A percentile compares a stretch with the other conserved stretches of the same genome.
These are phyloP conservation scores for Calonectria ilicicola DNA, from an alignment of 2,329 filamentous ascomycete genomes.

Conservation along the genomic window DNA sequence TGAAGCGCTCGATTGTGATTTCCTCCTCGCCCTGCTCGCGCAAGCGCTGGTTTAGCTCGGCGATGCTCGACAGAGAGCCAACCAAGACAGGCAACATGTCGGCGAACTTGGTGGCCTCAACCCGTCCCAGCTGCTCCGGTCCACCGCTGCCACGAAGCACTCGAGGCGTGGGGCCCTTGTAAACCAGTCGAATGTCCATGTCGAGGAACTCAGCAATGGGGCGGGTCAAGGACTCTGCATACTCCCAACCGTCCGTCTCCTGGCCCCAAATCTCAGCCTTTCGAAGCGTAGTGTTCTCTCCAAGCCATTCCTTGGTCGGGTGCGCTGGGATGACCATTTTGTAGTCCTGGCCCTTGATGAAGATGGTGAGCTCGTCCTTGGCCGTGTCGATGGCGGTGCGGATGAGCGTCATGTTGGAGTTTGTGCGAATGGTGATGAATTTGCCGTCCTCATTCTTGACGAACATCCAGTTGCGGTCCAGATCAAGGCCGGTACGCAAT, in stretches of 20 bases:
- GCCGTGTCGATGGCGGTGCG: constrained; percentile 45
- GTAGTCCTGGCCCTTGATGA: constrained; percentile 51
- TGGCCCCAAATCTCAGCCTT: constrained; percentile 70
- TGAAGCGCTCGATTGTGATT: constrained; percentile 72
- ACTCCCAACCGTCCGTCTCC: constrained; percentile 68
- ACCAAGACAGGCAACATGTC: constrained; percentile 70
- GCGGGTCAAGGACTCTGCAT: constrained; percentile 61
- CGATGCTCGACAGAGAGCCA: constrained; percentile 65
- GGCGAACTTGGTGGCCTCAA: constrained; percentile 67
- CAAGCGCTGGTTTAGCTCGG: constrained; percentile 69
- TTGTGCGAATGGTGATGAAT: constrained; percentile 73
- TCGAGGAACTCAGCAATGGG: constrained; percentile 67
- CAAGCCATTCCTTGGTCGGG: constrained; percentile 65
- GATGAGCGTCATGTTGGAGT: constrained; percentile 72
- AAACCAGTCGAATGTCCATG: constrained; percentile 67
- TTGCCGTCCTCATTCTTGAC: constrained; percentile 63
- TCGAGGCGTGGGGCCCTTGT: constrained; percentile 70
- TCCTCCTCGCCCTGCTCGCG: constrained; percentile 52
- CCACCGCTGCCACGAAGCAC: constrained; percentile 67
- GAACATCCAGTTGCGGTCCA: constrained; percentile 77
- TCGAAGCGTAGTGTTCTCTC: constrained; percentile 60
- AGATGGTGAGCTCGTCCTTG: constrained; percentile 60
- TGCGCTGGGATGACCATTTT: constrained; percentile 66
- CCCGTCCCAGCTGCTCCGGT: constrained; percentile 63
- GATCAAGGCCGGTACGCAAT: constrained; percentile 67